These are phyloP conservation scores for Lathyrus tuberosus DNA, from an alignment of 306 rosid species.

Conservation along the genomic window DNA sequence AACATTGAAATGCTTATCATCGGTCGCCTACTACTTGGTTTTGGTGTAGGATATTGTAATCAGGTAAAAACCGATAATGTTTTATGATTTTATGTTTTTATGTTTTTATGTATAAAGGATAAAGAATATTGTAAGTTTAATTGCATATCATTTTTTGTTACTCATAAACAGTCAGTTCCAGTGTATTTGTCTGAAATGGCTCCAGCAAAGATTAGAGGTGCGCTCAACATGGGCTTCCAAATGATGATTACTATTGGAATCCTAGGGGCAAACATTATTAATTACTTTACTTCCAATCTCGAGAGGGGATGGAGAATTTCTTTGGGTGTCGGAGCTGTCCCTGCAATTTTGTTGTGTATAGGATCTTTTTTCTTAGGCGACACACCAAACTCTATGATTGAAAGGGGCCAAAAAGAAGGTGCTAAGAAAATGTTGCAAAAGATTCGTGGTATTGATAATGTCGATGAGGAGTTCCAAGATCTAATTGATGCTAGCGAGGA, in stretches of 20 bases:
- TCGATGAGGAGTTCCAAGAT: not conserved
- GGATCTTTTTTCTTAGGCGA: not conserved
- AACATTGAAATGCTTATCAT: too few species aligned
- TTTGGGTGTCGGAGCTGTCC: not conserved
- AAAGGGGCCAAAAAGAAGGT: not conserved
- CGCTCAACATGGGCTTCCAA: not conserved
- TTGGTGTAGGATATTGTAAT: not conserved
- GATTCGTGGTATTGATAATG: not conserved
- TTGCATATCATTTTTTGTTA: not conserved
- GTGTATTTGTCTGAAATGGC: slow-evolving; percentile 41
- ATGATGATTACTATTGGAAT: slow-evolving; percentile 3
- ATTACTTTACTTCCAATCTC: not conserved
- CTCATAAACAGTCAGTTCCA: slow-evolving; percentile 25
- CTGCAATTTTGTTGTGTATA: not conserved
- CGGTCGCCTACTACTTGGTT: not conserved
- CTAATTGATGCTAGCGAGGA: not conserved
- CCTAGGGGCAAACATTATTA: not conserved
- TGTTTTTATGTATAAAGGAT: not conserved
- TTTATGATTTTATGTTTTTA: too few species aligned
- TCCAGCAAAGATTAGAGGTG: too few species aligned
- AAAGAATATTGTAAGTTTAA: not conserved
- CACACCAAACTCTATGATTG: slow-evolving; percentile 5
- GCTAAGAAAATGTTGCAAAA: not conserved
- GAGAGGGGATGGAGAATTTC: slow-evolving; percentile 5
- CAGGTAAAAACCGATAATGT: not conserved